A percentile compares a stretch with the other conserved stretches of the same genome.
Evolutionary conservation across 1,139 yeast genomes (phyloP).

Genomic region (Blastobotrys aristatus): DNA sequence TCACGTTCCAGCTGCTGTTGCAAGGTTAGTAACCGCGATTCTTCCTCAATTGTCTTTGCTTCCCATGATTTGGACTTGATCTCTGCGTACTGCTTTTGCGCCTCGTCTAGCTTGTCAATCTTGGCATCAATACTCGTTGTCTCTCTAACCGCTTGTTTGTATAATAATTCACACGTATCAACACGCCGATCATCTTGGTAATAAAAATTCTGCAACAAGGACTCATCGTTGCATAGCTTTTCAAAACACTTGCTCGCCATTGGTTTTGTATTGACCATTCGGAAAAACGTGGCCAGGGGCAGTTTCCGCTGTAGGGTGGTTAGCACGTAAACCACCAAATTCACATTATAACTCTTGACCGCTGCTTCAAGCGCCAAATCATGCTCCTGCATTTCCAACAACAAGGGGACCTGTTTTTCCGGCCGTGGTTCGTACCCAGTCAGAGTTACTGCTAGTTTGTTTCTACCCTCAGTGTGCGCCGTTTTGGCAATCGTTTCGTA

Average conservation of each 20-base stretch:
- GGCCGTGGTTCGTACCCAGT: conserved; percentile 66
- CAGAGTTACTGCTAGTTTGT: conserved; percentile 57
- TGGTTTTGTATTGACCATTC: conserved; percentile 45
- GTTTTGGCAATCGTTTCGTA: conserved; percentile 59
- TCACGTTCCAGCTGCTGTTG: conserved; percentile 53
- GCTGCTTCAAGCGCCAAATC: conserved; percentile 68
- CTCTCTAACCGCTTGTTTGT: conserved; percentile 29
- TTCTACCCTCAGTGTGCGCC: conserved; percentile 83
- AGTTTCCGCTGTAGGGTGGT: conserved; percentile 46
- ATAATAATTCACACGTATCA: conserved; percentile 42
- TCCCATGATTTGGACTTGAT: conserved; percentile 30
- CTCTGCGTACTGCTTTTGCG: conserved; percentile 27
- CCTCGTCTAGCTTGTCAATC: conserved; percentile 27
- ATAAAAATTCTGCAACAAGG: conserved; percentile 46
- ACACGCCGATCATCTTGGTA: conserved; percentile 55
- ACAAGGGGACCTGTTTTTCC: conserved; percentile 54
- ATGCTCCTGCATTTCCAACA: conserved; percentile 67
- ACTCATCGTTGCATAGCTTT: conserved; percentile 35
- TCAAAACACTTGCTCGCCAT: conserved; percentile 43
- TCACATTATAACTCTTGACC: conserved; percentile 60
- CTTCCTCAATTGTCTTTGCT: conserved; percentile 41
- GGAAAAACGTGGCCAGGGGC: conserved; percentile 51
- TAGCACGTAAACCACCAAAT: conserved; percentile 58
- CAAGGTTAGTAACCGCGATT: conserved; percentile 45
- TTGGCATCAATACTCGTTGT: conserved; percentile 13